Evolutionary conservation across 2,329 filamentous ascomycete genomes (phyloP).

Genomic region (Aspergillus intermedius): DNA sequence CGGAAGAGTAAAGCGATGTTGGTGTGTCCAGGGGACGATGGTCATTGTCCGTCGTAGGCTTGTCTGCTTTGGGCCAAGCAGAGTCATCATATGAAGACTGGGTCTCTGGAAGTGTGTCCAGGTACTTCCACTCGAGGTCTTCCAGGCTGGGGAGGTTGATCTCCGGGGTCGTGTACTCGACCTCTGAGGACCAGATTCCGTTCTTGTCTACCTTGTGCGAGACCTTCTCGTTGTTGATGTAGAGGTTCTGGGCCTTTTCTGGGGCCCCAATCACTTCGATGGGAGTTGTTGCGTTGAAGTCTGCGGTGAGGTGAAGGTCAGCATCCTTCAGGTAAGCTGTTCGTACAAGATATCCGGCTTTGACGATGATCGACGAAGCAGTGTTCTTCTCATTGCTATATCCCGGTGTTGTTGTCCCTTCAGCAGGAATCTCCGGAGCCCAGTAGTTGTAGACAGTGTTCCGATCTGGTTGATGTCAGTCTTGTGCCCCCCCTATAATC

Average conservation of each 20-base stretch:
- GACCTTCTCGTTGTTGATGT: constrained; percentile 53
- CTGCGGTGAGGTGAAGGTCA: constrained; percentile 59
- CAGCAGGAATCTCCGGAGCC: constrained; percentile 32
- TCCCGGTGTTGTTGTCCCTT: constrained; percentile 19
- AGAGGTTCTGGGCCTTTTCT: constrained; percentile 49
- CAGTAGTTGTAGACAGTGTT: constrained; percentile 42
- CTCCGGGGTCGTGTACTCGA: constrained; percentile 46
- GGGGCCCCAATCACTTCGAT: constrained; percentile 63
- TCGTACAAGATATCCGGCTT: constrained; percentile 39
- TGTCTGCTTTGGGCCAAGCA: constrained; percentile 56
- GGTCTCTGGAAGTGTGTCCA: constrained; percentile 67
- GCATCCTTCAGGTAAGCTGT: constrained; percentile 48
- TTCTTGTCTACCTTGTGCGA: constrained; percentile 35
- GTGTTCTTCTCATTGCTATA: constrained; percentile 25
- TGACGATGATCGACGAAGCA: constrained; percentile 35
- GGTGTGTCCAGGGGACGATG: constrained; percentile 53
- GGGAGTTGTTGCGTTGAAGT: constrained; percentile 63
- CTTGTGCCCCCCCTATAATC: not conserved
- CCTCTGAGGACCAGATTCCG: constrained; percentile 46
- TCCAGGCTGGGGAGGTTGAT: constrained; percentile 54
- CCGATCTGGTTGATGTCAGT: constrained; percentile 41
- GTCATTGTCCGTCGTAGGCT: constrained; percentile 56
- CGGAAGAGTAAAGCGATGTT: constrained; percentile 59
- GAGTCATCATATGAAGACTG: constrained; percentile 60
- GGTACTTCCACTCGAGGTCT: constrained; percentile 58